Evolutionary conservation across 2,329 filamentous ascomycete species (phyloP).

Genomic region (Delphinella strobiligena): DNA sequence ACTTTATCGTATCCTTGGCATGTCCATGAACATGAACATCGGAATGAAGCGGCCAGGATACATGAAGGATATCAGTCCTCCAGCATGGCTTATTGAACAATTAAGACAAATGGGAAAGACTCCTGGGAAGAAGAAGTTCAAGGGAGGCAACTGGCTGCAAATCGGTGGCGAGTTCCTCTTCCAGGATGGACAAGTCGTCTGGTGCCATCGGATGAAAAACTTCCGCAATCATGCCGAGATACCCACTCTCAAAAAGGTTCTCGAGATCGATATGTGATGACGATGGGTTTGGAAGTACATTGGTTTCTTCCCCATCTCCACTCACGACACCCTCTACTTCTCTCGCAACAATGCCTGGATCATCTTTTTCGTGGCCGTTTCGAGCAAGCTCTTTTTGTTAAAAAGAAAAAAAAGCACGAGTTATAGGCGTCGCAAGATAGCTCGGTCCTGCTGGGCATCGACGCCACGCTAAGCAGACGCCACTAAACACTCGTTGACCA

Average conservation of each 20-base stretch:
- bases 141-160: slow-evolving; percentile 26
- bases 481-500: too few species aligned
- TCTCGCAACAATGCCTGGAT: too few species aligned
- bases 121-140: slow-evolving; percentile 11
- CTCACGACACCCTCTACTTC: too few species aligned
- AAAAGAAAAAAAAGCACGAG: too few species aligned
- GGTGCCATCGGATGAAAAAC: slow-evolving; percentile 30
- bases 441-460: too few species aligned
- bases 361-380: too few species aligned
- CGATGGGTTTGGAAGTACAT: too few species aligned
- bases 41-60: slow-evolving; percentile 22
- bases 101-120: slow-evolving; percentile 11
- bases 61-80: slow-evolving; percentile 22
- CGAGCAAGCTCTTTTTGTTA: too few species aligned
- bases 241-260: slow-evolving; percentile 19
- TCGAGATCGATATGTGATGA: slow-evolving; percentile 26
- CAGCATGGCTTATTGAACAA: slow-evolving; percentile 21
- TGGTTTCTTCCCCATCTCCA: too few species aligned
- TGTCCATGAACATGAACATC: slow-evolving; percentile 21
- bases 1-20: slow-evolving; percentile 25
- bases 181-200: slow-evolving; percentile 26
- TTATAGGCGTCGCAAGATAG: too few species aligned
- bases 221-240: slow-evolving; percentile 26
- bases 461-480: too few species aligned
- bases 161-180: slow-evolving; percentile 30